phyloP scores from a whole-genome alignment of 176 grass and related monocot species.

The Oryza coarctata region DNA sequence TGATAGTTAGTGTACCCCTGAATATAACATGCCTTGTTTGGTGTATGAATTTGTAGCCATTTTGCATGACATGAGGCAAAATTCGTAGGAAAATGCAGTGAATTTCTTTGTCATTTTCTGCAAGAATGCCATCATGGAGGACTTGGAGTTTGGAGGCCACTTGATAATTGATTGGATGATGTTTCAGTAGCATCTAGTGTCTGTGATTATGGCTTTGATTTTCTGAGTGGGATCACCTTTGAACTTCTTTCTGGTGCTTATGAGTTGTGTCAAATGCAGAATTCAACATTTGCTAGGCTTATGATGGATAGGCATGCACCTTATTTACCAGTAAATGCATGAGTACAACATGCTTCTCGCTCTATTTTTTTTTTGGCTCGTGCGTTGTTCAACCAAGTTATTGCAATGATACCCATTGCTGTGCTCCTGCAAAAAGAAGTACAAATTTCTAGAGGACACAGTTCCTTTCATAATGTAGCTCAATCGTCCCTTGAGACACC shows the following conservation, averaged over 20 bases:
- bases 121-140: background rate
- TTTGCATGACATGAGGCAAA: background rate
- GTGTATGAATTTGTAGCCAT: background rate
- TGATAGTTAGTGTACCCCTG: background rate
- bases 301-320: background rate
- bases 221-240: background rate
- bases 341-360: background rate
- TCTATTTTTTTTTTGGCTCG: background rate
- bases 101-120: constrained; percentile 2
- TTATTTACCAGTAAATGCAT: background rate
- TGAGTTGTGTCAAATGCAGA: background rate
- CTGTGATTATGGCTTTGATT: background rate
- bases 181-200: background rate
- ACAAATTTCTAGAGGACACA: background rate
- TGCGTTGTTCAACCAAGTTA: background rate
- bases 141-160: background rate
- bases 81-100: background rate
- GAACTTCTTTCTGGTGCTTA: constrained; percentile 13
- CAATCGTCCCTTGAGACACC: background rate
- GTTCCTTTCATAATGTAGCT: background rate
- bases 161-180: background rate
- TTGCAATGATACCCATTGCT: background rate
- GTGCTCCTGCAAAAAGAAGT: background rate
- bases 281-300: background rate
- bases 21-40: background rate